phyloP scores from a whole-genome alignment of 2,329 filamentous ascomycete species.

The Nannizzia gypsea region DNA sequence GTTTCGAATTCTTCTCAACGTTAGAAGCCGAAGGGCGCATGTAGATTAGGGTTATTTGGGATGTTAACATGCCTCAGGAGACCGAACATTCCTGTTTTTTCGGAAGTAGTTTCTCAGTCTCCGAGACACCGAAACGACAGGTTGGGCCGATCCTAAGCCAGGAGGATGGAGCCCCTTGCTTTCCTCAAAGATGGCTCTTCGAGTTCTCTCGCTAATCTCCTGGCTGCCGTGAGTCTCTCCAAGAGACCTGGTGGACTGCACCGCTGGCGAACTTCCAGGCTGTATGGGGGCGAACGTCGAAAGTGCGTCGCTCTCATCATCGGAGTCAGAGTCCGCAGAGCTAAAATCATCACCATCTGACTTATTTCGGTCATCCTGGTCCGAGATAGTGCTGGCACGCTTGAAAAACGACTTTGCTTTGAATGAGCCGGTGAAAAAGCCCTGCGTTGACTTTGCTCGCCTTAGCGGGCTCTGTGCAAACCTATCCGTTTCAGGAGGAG shows the following conservation, averaged over 20 bases:
- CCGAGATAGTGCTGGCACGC: neutral
- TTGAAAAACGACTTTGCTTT: conserved; percentile 9
- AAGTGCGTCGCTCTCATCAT: neutral
- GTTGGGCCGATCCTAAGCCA: neutral
- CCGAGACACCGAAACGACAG: neutral
- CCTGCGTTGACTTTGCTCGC: conserved; percentile 23
- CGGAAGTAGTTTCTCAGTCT: neutral
- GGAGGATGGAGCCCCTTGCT: neutral
- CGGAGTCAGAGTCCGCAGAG: neutral
- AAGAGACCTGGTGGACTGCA: neutral
- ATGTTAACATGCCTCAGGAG: neutral
- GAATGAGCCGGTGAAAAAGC: conserved; percentile 22
- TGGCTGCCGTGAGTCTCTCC: neutral
- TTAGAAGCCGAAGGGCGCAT: neutral
- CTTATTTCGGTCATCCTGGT: neutral
- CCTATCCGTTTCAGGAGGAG: neutral
- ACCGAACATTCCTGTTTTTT: neutral
- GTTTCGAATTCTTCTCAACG: neutral
- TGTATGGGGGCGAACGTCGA: neutral
- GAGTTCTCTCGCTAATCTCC: neutral
- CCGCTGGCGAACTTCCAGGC: neutral
- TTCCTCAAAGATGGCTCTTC: neutral
- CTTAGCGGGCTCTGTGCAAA: conserved; percentile 18
- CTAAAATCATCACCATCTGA: neutral
- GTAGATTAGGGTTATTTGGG: neutral